phyloP scores from a whole-genome alignment of 1,139 yeast genomes.

The Candida freyschussii region DNA sequence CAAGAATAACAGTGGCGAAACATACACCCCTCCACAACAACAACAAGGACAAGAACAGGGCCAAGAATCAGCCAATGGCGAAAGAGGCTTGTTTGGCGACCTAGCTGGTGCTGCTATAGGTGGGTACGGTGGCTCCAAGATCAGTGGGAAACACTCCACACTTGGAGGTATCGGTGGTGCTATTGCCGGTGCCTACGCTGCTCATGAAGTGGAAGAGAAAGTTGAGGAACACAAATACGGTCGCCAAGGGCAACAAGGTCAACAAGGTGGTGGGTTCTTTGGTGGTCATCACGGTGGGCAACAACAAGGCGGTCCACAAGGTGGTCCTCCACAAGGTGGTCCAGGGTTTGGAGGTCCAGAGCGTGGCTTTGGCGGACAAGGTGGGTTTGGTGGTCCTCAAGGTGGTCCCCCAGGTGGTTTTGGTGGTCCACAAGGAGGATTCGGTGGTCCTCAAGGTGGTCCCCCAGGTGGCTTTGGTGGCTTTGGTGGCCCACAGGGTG shows the following conservation, averaged over 20 bases:
- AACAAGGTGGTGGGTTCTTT: conserved; percentile 19
- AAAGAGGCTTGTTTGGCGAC: conserved; percentile 53
- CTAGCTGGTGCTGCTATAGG: conserved; percentile 60
- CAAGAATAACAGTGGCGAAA: conserved; percentile 32
- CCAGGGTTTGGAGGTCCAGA: conserved; percentile 16
- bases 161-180: conserved; percentile 56
- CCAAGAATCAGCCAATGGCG: conserved; percentile 36
- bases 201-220: conserved; percentile 48
- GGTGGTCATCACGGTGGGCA: conserved; percentile 13
- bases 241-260: conserved; percentile 25
- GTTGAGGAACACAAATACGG: conserved; percentile 26
- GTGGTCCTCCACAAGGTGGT: conserved; percentile 27
- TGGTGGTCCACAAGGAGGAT: conserved; percentile 16
- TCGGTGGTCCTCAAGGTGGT: conserved; percentile 17
- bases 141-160: conserved; percentile 47
- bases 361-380: conserved; percentile 20
- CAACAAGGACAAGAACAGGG: conserved; percentile 23
- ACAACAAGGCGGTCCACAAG: conserved; percentile 29
- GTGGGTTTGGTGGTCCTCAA: conserved; percentile 14
- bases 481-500: conserved; percentile 19
- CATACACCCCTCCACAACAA: conserved; percentile 8
- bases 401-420: conserved; percentile 29
- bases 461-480: conserved; percentile 20
- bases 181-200: conserved; percentile 55
- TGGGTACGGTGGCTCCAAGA: conserved; percentile 38